A percentile compares a stretch with the other conserved stretches of the same genome.
phyloP scores from a whole-genome alignment of 495 filamentous ascomycete genomes.

The Choiromyces venosus region DNA sequence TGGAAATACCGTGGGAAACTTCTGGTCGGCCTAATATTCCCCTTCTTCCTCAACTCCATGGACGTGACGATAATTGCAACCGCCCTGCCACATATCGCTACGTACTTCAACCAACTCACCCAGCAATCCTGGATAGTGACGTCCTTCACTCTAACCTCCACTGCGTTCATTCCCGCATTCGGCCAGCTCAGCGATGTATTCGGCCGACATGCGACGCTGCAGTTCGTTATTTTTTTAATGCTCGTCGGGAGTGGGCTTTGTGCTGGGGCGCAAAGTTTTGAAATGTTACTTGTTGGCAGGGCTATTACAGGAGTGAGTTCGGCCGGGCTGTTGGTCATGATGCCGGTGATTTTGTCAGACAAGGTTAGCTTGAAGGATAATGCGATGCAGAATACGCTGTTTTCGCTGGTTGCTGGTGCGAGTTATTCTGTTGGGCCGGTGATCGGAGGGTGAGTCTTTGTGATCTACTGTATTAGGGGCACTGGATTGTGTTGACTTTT shows the following conservation, averaged over 20 bases:
- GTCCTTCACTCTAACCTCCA: not conserved
- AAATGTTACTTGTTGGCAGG: conserved; percentile 7
- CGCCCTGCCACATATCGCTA: not conserved
- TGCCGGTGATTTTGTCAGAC: conserved; percentile 3
- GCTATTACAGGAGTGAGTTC: conserved; percentile 7
- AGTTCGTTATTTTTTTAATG: not conserved
- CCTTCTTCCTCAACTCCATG: not conserved
- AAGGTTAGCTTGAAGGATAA: conserved; percentile 21
- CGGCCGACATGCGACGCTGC: not conserved
- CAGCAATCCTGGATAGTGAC: not conserved
- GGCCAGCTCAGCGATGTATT: not conserved
- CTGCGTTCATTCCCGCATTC: not conserved
- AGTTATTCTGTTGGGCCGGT: not conserved
- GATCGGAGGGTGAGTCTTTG: not conserved
- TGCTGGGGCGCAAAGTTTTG: not conserved
- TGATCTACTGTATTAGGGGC: not conserved
- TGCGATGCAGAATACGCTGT: conserved; percentile 7
- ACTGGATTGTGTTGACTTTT: not conserved
- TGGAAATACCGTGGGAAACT: not conserved
- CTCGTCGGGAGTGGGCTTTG: not conserved
- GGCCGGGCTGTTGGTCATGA: conserved; percentile 7
- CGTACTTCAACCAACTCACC: not conserved
- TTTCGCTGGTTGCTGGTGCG: not conserved
- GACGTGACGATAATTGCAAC: not conserved
- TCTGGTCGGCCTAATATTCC: not conserved